phyloP scores from a whole-genome alignment of 768 basidiomycete species.

The Lepiota venenata region DNA sequence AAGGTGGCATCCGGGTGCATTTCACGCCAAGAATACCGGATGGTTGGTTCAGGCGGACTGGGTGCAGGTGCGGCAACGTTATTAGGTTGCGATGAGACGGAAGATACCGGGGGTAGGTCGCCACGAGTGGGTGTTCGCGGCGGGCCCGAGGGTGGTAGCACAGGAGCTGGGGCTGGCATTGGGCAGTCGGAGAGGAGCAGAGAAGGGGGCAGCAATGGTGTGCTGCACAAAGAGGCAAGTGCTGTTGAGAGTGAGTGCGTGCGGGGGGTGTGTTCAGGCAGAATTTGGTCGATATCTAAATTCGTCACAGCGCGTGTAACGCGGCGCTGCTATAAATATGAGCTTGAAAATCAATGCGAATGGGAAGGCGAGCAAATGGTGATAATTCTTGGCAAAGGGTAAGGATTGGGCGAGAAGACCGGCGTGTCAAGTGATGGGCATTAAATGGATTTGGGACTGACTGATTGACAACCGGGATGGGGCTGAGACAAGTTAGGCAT shows the following conservation, averaged over 20 bases:
- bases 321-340: constrained; percentile 11
- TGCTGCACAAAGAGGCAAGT: neutral
- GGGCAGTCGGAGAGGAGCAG: neutral
- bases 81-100: constrained; percentile 5
- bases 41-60: constrained; percentile 19
- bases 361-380: constrained; percentile 11
- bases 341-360: constrained; percentile 4
- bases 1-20: constrained; percentile 26
- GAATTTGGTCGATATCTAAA: constrained; percentile 8
- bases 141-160: neutral
- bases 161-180: neutral
- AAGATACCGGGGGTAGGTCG: neutral
- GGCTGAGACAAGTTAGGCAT: constrained; percentile 9
- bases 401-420: constrained; percentile 9
- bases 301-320: constrained; percentile 4
- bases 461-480: constrained; percentile 6
- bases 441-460: constrained; percentile 1
- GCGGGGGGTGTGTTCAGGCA: constrained; percentile 2
- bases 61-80: neutral
- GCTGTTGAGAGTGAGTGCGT: neutral
- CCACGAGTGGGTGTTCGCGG: neutral
- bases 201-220: too few relatives aligned
- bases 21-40: constrained; percentile 34
- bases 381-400: constrained; percentile 12
- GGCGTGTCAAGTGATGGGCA: constrained; percentile 11